Evolutionary conservation across 495 filamentous ascomycete genomes (phyloP), one percentile per base, ranked within the genome.

Genomic region (Xylaria palmicola): DNA sequence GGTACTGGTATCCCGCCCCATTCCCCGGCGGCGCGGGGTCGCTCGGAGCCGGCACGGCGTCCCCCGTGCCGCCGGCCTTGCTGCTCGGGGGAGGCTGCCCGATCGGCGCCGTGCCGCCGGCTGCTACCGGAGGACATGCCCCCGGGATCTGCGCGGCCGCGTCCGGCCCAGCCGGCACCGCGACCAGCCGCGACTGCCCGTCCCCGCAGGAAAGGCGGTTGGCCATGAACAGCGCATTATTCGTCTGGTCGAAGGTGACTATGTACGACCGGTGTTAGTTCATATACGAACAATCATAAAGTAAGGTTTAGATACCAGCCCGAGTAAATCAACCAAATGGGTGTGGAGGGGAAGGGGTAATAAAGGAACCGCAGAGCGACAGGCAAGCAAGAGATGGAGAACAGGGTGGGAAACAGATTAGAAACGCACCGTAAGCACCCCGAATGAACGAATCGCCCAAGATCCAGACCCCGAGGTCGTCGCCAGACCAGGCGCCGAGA

Each of bases 401-500:
- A 22, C 13, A 30, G 19, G 5, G 4, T 6, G 1, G 39, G n/a
- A 56, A 22, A 54, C 4, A 19, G 30, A 22, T 22, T 5, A 0
- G 43, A 15, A 49, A 65, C 69, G 62, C 20, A 71, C 67, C 65
- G 55, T 90, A 92, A 1, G 88, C 87, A 49, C 81, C 86, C 66
- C 89, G 81, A 19, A 93, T 71, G 74, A 92, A 92, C 0, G 89
- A 90, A 68, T 92, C 90, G 12, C 90, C 90, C 39, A 93, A 72
- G 15, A 91, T 83, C 51, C 76, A 71, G 19, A 63, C 53, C 0
- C 66, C 66, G 1, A 67, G 29, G 34, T 65, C 43, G 13, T 36
- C 13, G 60, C 7, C 80, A 77, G 55, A 75, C 79, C 36, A 77
- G 53, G 47, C 86, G 49, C 86, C 83, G 15, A 81, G 62, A 61